Conservation (phyloP, 1,284 basidiomycete species). For the Microbotryum intermedium region DNA sequence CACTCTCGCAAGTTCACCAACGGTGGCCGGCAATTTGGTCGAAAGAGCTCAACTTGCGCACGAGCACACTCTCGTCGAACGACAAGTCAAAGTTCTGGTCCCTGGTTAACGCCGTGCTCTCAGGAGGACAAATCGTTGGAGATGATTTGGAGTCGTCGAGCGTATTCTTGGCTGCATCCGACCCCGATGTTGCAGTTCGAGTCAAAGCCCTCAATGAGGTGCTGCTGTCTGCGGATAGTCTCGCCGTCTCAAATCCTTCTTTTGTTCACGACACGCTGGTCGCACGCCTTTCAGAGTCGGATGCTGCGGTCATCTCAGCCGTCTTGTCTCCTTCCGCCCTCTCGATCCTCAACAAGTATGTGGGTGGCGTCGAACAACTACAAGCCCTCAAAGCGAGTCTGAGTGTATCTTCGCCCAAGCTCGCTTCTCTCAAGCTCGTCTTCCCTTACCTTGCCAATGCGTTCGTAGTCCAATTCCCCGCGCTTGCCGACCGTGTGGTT, state of each 20-base stretch:
- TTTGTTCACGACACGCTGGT: constrained; percentile 40
- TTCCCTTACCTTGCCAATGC: constrained; percentile 54
- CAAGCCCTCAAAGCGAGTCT: constrained; percentile 43
- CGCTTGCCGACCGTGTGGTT: constrained; percentile 47
- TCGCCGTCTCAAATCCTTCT: constrained; percentile 17
- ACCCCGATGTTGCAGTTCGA: constrained; percentile 40
- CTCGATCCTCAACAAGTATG: background rate
- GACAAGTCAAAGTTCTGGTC: constrained; percentile 5
- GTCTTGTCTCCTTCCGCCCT: constrained; percentile 51
- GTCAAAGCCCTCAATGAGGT: constrained; percentile 39
- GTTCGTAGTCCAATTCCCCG: constrained; percentile 42
- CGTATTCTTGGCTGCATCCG: constrained; percentile 38
- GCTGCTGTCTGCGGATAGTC: constrained; percentile 19
- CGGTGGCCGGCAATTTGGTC: constrained; percentile 25
- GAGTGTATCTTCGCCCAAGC: too few relatives aligned
- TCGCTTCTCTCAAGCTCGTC: constrained; percentile 48
- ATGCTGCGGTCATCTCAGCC: constrained; percentile 52
- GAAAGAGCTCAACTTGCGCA: background rate
- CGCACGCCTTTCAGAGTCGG: constrained; percentile 58
- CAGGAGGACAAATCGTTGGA: constrained; percentile 3
- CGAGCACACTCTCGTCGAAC: background rate
- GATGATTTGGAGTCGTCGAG: constrained; percentile 1
- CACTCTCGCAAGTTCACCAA: constrained; percentile 25
- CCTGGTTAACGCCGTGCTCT: constrained; percentile 24
- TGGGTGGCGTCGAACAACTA: constrained; percentile 43